Evolutionary conservation across 164 flowering plant genomes (phyloP), one percentile per base, ranked within the genome.

Genomic region (Houttuynia cordata): DNA sequence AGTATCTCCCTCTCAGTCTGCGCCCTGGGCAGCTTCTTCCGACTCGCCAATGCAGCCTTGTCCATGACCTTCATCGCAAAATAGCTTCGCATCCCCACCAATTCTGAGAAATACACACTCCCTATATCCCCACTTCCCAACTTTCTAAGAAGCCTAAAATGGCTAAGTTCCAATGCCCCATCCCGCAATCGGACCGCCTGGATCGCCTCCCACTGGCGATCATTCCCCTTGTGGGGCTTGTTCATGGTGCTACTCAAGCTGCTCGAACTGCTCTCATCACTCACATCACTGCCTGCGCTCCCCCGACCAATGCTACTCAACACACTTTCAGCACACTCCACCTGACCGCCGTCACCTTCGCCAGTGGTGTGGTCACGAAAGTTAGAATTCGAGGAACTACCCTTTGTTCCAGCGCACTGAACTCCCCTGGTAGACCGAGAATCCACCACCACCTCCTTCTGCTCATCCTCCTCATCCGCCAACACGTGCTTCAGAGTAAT

Each of bases 41-140:
- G 60, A 62, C 85, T 70, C 0, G 76, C 85, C 57, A 90, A 57
- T 53, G 76, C 72, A 15, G 67, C 75, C 72, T 90, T 90, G 65
- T 90, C 79, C 97, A 87, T 90, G n/a, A 90, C 83, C 72, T 90
- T 90, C 84, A 87, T 81, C 17, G 95, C 94, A 73, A 85, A 90
- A 67, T 68, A 70, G 61, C 71, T 73, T 66, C 63, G 68, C 0
- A 88, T 80, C 37, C 94, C 88, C 59, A 60, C 72, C 78, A 90
- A 69, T 70, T 90, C 97, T 7, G 90, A 66, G 22, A 90, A 69
- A 71, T 85, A 80, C 23, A 90, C 97, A 67, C 75, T 76, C 12
- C 97, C 97, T 23, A 89, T 85, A 70, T 89, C 97, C 56, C 97
- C 97, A 74, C 85, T 74, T 17, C 97, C 97, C 68, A 89, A 64